Evolutionary conservation across 2,329 filamentous ascomycete genomes (phyloP), one percentile per base, ranked within the genome.

Genomic region (Ophiognomonia clavigignenti-juglandacearum): DNA sequence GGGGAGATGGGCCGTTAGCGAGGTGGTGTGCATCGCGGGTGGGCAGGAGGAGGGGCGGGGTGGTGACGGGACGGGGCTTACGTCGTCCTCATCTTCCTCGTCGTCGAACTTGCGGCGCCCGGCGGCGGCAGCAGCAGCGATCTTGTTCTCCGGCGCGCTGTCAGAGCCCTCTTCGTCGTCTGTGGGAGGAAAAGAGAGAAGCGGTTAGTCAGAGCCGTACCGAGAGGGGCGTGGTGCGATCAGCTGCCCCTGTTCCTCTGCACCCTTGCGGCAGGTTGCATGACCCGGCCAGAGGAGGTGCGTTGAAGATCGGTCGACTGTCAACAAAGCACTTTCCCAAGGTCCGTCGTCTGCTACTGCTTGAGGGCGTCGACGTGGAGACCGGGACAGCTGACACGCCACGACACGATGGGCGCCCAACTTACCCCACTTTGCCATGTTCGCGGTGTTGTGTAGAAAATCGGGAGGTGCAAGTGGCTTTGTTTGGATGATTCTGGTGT

Each of bases 71-170:
- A n/a, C n/a, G n/a, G 31, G 18, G 22, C 76, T 61, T 78, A 92
- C 91, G 69, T 95, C 88, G 58, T 74, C 75, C 56, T 86, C 83
- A 27, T 91, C 85, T 68, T 96, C 91, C 65, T 97, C 92, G 58
- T 97, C 92, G 58, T 93, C 90, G 62, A 96, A 96, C 72, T 93
- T 89, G 55, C 74, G 71, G 54, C 74, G 71, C 43, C 61, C 59
- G 48, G 63, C 63, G 32, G 60, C 64, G 39, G 19, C 47, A 11
- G 29, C 57, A 3, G 66, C 64, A 26, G 72, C 64, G 13, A 10
- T 31, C 26, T 31, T 36, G 23, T 64, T 54, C 20, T 64, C 59
- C 48, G 60, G 56, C n/a, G 59, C 61, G 47, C 60, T 61, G 18
- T 64, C 63, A n/a, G 45, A 50, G 26, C 65, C 64, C 10, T 66